These are phyloP conservation scores for Mrakia frigida DNA, from an alignment of 768 basidiomycete genomes.

Conservation along the genomic window DNA sequence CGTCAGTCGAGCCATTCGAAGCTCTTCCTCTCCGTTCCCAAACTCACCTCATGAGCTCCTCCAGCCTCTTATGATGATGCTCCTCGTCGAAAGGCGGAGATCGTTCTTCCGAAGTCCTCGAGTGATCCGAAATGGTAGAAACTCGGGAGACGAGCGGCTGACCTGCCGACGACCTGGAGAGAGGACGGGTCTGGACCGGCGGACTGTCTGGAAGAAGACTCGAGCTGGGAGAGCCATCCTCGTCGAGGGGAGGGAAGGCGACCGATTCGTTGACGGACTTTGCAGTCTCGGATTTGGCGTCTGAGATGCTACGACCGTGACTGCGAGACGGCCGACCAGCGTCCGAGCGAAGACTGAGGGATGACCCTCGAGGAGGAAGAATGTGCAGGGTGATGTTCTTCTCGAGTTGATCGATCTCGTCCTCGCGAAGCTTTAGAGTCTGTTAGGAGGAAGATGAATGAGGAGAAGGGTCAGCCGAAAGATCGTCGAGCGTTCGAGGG, in stretches of 20 bases:
- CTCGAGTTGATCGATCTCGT: conserved; percentile 79
- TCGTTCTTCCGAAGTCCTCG: background rate
- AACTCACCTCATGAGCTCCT: conserved; percentile 84
- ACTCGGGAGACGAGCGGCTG: background rate
- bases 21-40: conserved; percentile 2
- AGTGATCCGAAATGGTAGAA: conserved; percentile 1
- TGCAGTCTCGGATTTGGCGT: background rate
- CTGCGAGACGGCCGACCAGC: background rate
- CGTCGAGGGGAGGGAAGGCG: background rate
- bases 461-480: background rate
- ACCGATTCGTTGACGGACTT: background rate
- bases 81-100: conserved; percentile 10
- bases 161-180: background rate
- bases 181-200: background rate
- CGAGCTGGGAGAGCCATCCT: background rate
- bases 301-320: background rate
- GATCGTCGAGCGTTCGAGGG: background rate
- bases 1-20: conserved; percentile 8
- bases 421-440: conserved; percentile 81
- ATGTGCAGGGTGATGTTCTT: conserved; percentile 47
- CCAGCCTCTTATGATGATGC: conserved; percentile 70
- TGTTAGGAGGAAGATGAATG: conserved; percentile 24
- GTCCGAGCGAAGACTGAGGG: conserved; percentile 23
- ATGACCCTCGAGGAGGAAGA: conserved; percentile 3
- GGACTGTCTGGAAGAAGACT: background rate